Base-by-base conservation (phyloP, 2,329 filamentous ascomycete species). In the Penicillium sp. region DNA sequence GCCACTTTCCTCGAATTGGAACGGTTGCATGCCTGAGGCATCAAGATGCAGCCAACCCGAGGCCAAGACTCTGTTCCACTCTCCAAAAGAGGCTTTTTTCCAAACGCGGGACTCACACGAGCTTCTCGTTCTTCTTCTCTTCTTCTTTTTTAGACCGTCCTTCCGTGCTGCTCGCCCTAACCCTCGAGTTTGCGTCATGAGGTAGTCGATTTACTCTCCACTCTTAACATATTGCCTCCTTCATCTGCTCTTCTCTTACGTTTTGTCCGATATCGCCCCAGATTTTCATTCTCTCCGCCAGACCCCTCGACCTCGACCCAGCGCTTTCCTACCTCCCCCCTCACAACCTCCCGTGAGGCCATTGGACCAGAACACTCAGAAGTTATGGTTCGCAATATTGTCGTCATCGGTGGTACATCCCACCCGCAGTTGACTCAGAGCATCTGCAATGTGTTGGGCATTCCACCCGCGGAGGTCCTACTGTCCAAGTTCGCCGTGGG, bases 401-500 rank as follows among this genome's bases (percentile, higher is more conserved):
- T 95, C 66, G 82, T 98, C 55, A 84, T 98, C 58, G 89, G 91
- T 62, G 92, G 93, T 54, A 93, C 88, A 70, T 95, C 91, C 65
- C 92, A 97, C 76, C 91, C 91, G 18, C 79, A 87, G 66, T 82
- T 97, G 60, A 88, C 89, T 58, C 86, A 95, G 63, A 87, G 80
- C 54, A 88, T 98, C 67, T 95, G 88, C 80, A 87, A 87, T 63
- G 86, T 89, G 60, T 85, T 98, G 52, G 89, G 91, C 61, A 84
- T 98, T 47, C 86, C 89, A n/a, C 78, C 83, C 18, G 89, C 89
- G 61, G 86, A 90, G 66, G 87, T 92, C 60, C 83, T 91, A 54
- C 83, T 97, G 43, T 82, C 79, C 67, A 96, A 96, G 75, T 98
- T 98, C 76, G 89, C 90, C 28, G 89, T 93, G 45, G 93, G 93